phyloP scores from a whole-genome alignment of 306 rosid species.

The Prunus armeniaca region DNA sequence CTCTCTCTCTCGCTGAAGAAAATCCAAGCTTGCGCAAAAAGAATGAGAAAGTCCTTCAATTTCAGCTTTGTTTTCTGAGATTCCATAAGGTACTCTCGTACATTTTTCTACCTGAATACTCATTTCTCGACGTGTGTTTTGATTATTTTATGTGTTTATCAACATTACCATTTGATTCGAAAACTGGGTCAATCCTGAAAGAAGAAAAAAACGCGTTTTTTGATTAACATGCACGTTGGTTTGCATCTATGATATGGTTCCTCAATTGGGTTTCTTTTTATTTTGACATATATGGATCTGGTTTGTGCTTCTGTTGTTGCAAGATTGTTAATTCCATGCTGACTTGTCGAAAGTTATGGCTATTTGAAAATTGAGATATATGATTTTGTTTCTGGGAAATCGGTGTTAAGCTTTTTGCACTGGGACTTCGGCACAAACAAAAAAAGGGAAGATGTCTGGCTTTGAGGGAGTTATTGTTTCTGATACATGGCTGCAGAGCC shows the following conservation, averaged over 20 bases:
- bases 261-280: constrained; percentile 10
- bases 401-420: constrained; percentile 30
- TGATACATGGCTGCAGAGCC: constrained; percentile 91
- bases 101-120: constrained; percentile 13
- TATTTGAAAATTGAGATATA: not conserved
- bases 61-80: constrained; percentile 31
- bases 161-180: constrained; percentile 12
- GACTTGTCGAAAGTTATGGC: not conserved
- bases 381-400: constrained; percentile 17
- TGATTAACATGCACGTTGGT: constrained; percentile 21
- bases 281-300: constrained; percentile 16
- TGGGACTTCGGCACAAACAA: constrained; percentile 26
- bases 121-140: constrained; percentile 22
- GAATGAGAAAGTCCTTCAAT: constrained; percentile 23
- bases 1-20: constrained; percentile 9
- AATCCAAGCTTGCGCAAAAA: constrained; percentile 4
- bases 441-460: constrained; percentile 66
- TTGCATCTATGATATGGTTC: constrained; percentile 12
- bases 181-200: constrained; percentile 23
- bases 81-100: constrained; percentile 33
- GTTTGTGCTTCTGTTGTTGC: not conserved
- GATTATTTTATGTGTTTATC: constrained; percentile 8
- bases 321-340: constrained; percentile 3
- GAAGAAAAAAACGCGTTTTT: constrained; percentile 5
- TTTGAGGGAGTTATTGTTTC: constrained; percentile 91